Evolutionary conservation across 768 basidiomycete species (phyloP).

Genomic region (Leccinum obscurum): DNA sequence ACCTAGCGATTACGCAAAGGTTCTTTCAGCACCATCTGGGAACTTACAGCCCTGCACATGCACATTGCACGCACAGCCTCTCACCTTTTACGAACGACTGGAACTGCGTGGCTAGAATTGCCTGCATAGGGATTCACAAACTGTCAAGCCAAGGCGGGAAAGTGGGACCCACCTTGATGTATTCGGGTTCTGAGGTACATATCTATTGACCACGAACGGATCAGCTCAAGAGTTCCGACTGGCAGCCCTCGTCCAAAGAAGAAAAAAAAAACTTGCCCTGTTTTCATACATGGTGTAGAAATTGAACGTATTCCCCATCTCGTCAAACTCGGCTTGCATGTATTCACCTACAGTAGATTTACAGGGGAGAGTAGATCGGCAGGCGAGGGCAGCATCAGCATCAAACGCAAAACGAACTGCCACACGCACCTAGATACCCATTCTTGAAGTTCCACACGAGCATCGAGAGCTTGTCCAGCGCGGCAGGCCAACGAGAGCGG

Average conservation of each 20-base stretch:
- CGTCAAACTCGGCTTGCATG: background rate
- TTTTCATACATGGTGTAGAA: constrained; percentile 27
- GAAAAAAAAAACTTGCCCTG: constrained; percentile 14
- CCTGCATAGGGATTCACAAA: constrained; percentile 19
- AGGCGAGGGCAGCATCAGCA: background rate
- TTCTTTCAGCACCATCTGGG: background rate
- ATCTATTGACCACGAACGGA: constrained; percentile 26
- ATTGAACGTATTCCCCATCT: constrained; percentile 27
- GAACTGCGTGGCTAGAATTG: constrained; percentile 40
- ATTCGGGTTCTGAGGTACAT: constrained; percentile 39
- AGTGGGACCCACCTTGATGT: constrained; percentile 36
- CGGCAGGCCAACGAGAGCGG: constrained; percentile 42
- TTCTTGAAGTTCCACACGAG: constrained; percentile 40
- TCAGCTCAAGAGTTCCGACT: background rate
- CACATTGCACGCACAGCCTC: background rate
- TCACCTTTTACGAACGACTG: constrained; percentile 38
- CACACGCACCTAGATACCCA: constrained; percentile 50
- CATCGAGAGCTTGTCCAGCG: constrained; percentile 44
- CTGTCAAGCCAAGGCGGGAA: background rate
- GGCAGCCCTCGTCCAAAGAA: background rate
- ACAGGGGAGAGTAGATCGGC: background rate
- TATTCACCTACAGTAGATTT: background rate
- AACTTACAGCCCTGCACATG: background rate
- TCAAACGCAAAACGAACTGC: background rate
- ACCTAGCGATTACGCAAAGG: constrained; percentile 12